Evolutionary conservation across 2,329 filamentous ascomycete genomes (phyloP).

Genomic region (Fusarium sp.): DNA sequence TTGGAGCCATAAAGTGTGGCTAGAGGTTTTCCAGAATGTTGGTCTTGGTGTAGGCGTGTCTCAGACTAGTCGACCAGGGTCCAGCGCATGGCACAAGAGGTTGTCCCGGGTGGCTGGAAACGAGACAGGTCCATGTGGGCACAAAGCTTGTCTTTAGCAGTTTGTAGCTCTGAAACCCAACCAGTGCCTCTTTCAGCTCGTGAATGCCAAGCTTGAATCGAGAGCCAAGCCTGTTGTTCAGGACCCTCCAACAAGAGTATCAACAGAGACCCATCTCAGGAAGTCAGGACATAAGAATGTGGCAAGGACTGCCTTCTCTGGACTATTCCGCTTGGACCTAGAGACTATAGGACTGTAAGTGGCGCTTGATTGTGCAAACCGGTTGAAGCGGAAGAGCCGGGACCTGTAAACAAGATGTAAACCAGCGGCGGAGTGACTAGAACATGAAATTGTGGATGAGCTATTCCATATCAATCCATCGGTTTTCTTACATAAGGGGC

Average conservation of each 20-base stretch:
- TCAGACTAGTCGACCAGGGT: conserved; percentile 6
- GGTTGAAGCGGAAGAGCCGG: background rate
- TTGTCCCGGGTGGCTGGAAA: conserved; percentile 25
- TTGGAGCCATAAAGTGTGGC: background rate
- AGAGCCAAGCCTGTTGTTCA: conserved; percentile 1
- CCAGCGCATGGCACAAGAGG: conserved; percentile 3
- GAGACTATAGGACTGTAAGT: background rate
- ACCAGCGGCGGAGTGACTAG: background rate
- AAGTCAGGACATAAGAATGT: background rate
- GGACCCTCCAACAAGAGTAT: background rate
- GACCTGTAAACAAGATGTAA: background rate
- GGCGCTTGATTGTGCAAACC: background rate
- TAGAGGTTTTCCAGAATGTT: background rate
- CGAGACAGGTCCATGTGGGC: conserved; percentile 13
- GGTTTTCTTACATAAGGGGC: no score
- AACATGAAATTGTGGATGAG: background rate
- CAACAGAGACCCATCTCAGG: background rate
- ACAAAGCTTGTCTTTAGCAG: background rate
- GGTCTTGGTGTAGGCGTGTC: conserved; percentile 1
- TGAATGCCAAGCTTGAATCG: conserved; percentile 1
- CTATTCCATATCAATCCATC: background rate
- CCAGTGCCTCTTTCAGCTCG: background rate
- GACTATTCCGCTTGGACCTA: no score
- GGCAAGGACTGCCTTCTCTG: conserved; percentile 1
- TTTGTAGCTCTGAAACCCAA: background rate